Base-by-base conservation (phyloP, 2,329 filamentous ascomycete genomes). In the Rosellinia necatrix region DNA sequence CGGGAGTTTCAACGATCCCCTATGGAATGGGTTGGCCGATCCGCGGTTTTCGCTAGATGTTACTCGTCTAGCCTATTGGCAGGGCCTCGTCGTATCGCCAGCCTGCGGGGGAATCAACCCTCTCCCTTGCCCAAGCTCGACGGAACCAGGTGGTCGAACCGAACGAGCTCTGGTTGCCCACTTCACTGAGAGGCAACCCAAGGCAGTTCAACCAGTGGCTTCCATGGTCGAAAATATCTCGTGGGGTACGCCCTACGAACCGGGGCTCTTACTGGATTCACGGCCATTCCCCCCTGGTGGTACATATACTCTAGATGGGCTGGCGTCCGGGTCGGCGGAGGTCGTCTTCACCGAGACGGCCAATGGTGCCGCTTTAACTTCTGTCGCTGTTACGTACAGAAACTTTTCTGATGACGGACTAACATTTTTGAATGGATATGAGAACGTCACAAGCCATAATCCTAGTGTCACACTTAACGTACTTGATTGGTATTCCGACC, bases 1-100 rank as follows among this genome's bases (percentile, higher is more conserved):
- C 17, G 69, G 67, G 4, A 71, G 60, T 24, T 75, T 75, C n/a
- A 74, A 76, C 49, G 76, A 80, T 49, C 73, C 77, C 0, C 70
- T 78, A 22, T 81, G 78, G 78, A 81, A 81, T 61, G 78, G 69
- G 3, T 65, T 68, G 10, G 78, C 78, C 2, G 78, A 81, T 59
- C 78, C 76, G 2, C 66, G 64, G 1, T 77, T 70, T 44, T 76
- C 74, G 2, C 68, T 60, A 1, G 22, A 27, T 13, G 9, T 27
- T 19, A 15, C 17, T 46, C 42, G 29, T 8, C 17, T 46, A 13
- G 17, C 9, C 19, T 46, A 32, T 34, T 46, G 7, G 19, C 32
- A 37, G 21, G 21, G 21, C 37, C n/a, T 48, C 22, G 70, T 72
- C 1, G 60, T 71, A 0, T 56, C 70, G 0, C 78, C 77, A 0